Base-by-base conservation (phyloP, 2,329 filamentous ascomycete species). In the Nothophoma quercina region DNA sequence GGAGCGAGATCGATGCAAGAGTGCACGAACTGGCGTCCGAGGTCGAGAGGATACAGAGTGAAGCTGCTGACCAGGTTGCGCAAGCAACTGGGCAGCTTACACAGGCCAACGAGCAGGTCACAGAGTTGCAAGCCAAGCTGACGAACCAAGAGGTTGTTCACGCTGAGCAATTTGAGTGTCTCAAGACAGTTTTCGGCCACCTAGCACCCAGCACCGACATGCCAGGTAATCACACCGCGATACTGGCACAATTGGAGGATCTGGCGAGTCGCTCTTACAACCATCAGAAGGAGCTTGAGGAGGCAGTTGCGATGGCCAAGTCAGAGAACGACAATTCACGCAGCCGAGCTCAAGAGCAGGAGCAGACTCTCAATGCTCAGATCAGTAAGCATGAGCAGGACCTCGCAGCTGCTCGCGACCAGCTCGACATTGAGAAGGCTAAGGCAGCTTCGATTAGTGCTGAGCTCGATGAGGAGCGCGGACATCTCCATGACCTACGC, bases 11-110 rank as follows among this genome's bases (percentile, higher is more conserved):
- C 35, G 88, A 93, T 57, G 85, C 88, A 38, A 87, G 82, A 51
- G 79, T 92, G 25, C 85, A 85, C 36, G 79, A 81, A 7, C 81
- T 96, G 1, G 85, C 92, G 64, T 79, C 83, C 13, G 89, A 96
- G 63, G 76, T 96, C 13, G 85, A 90, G 48, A 83, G 81, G 41
- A 72, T 88, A 16, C 79, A 78, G 38, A 71, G 71, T 30, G 76
- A 78, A 38, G 76, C 78, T 23, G 68, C 73, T 7, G 79, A 86
- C 44, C 81, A 85, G 48, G 75, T 75, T 12, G 79, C 79, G 12
- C 79, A 70, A 12, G 70, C 71, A 4, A 65, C 71, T 13, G 58
- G 70, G 43, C 70, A 69, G 16, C 54, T 78, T 22, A 78, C 77
- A 32, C 79, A 70, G 15, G 70, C 71, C 5, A 65, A 73, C 13